Evolutionary conservation across 2,329 filamentous ascomycete species (phyloP).

Genomic region (Ascochyta rabiei): DNA sequence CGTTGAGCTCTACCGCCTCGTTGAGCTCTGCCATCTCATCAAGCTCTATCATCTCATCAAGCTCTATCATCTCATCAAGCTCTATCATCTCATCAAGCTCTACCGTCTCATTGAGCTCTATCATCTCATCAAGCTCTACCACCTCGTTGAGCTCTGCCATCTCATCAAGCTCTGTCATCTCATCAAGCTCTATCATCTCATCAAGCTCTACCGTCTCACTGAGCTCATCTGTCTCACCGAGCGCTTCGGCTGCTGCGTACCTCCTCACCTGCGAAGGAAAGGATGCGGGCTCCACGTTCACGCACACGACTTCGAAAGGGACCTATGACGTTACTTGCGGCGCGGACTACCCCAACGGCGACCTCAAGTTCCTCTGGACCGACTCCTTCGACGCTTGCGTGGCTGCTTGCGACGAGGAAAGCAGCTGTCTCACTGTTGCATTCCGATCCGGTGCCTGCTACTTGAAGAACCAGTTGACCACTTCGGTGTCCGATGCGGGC

Average conservation of each 20-base stretch:
- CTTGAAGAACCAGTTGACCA: neutral
- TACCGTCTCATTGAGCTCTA: too few species aligned
- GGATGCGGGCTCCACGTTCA: neutral
- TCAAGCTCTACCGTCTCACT: neutral
- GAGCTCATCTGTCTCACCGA: neutral
- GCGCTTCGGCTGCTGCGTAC: neutral
- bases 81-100: too few species aligned
- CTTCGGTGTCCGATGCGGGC: neutral
- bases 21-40: neutral
- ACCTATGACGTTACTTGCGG: constrained; percentile 1
- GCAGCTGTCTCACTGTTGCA: neutral
- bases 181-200: neutral
- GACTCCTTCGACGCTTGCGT: neutral
- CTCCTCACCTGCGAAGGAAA: neutral
- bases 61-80: neutral
- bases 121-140: too few species aligned
- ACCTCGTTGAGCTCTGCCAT: too few species aligned
- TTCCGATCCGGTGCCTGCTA: neutral
- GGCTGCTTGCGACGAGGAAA: neutral
- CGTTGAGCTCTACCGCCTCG: neutral
- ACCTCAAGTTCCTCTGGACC: neutral
- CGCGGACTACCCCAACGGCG: neutral
- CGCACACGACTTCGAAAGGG: neutral
- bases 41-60: neutral
- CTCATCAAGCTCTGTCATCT: neutral